A percentile compares a stretch with the other conserved stretches of the same genome.
phyloP scores from a whole-genome alignment of 1,284 basidiomycete species.

The Quambalaria eucalypti region DNA sequence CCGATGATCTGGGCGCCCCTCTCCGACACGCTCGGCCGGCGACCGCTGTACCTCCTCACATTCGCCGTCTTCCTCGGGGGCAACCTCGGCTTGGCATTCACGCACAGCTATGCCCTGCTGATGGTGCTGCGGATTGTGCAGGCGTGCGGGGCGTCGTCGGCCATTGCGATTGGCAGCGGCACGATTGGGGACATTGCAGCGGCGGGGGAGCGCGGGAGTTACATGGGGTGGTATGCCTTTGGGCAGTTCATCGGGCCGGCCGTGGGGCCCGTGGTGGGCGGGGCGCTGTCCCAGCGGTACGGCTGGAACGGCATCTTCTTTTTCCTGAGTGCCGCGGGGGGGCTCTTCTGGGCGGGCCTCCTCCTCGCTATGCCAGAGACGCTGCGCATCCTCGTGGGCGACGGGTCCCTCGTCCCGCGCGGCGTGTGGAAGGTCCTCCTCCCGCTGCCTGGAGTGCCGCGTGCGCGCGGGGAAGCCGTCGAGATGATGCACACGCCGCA shows the following conservation, averaged over 20 bases:
- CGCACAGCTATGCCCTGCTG: slow-evolving; percentile 56
- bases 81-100: slow-evolving; percentile 58
- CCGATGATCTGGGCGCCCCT: slow-evolving; percentile 55
- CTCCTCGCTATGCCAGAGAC: slow-evolving; percentile 59
- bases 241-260: background rate
- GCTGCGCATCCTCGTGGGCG: slow-evolving; percentile 47
- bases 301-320: slow-evolving; percentile 56
- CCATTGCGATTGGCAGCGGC: slow-evolving; percentile 25
- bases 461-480: background rate
- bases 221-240: background rate
- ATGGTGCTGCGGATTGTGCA: slow-evolving; percentile 54
- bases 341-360: slow-evolving; percentile 54
- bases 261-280: background rate
- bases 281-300: background rate
- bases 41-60: slow-evolving; percentile 55
- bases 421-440: background rate
- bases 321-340: slow-evolving; percentile 62
- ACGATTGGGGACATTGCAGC: slow-evolving; percentile 26
- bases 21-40: slow-evolving; percentile 55
- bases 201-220: slow-evolving; percentile 12
- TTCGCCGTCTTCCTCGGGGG: slow-evolving; percentile 49
- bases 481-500: no score
- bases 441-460: background rate
- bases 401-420: background rate
- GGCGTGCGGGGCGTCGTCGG: slow-evolving; percentile 57